Evolutionary conservation across 371 early-diverging fungal genomes (phyloP), one percentile per base, ranked within the genome.

Genomic region (Rhizopus sp.): DNA sequence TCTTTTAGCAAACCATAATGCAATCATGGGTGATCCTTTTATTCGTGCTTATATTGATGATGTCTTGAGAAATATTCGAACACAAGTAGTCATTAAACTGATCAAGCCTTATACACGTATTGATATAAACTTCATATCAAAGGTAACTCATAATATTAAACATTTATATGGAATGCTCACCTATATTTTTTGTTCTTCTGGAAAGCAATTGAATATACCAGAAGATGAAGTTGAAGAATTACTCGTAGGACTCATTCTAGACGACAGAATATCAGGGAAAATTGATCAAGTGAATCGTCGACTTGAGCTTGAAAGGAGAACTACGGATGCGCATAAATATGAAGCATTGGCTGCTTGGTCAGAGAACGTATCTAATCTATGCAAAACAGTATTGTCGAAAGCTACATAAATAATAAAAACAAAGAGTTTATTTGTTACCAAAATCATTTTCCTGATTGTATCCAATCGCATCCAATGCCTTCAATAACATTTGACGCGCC

Each of bases 61-160:
- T 66, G 93, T 96, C 4, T 73, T 95, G 29, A 83, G 84, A 59
- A 93, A 89, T 59, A 93, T 97, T 64, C 91, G 95, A 32, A 89
- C 91, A 8, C 93, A 93, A 80, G 93, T 92, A 0, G 66, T 97
- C 47, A 80, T 93, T 40, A 81, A 87, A 47, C 69, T 94, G 16
- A 91, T 94, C 63, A 85, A 84, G 67, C 97, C 97, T 0, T 97
- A 97, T 67, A 95, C 97, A 7, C 83, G 94, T 50, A 90, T 95
- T 41, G 89, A 90, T 61, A 73, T 95, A 30, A 68, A 73, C 0
- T 91, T 89, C 66, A 85, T 93, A 49, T 87, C 93, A 10, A 80
- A 87, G 73, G 92, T 91, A 74, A 59, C 63, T 8, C n/a, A 8
- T 4, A 6, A 3, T 37, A 2, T 40, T 16, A 44, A 17, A 33